Base-by-base conservation (phyloP, 176 grass and related monocot species). In the Rhipidocladum racemiflorum region DNA sequence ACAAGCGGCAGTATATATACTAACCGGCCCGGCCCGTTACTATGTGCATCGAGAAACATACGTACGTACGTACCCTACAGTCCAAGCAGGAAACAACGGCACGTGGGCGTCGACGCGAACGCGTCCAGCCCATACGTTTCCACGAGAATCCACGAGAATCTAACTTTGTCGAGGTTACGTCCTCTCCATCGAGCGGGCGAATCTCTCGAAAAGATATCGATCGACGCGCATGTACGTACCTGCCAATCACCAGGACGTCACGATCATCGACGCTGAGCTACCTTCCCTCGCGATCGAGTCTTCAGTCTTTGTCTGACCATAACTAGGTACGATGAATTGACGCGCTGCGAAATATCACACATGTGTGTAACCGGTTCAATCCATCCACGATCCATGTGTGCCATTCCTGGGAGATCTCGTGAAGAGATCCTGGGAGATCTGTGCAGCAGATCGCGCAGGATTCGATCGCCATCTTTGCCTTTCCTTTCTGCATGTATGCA, bases 391-490 rank as follows among this genome's bases (percentile, higher is more conserved):
- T n/a, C n/a, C n/a, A n/a, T 18, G 27, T 35, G 46, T 43, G 54
- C 5, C 49, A 4, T 53, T 18, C 9, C 25, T 2, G 13, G 4
- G 14, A 39, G 65, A 70, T 85, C 53, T 68, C 42, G 72, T 21
- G 46, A 68, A 14, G n/a, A n/a, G 62, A 85, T 69, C 63, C 42
- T 27, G 30, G 43, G 51, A 61, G 29, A 70, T 70, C 21, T 59
- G 54, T 68, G 54, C 40, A 27, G 66, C 29, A 27, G 65, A 78
- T 85, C 54, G 20, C 65, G 66, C 11, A 29, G 15, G 74, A 85
- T 21, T 30, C 6, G 1, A 27, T 70, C 49, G 35, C 50, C n/a
- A 76, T 42, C 51, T 20, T 53, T 53, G 7, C 0, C 14, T 48
- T 15, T n/a, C 3, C 5, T 48, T 15, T 48, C 49, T 53, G 6